These are phyloP conservation scores for Calonectria crousiana DNA, from an alignment of 2,329 filamentous ascomycete species.

Conservation along the genomic window DNA sequence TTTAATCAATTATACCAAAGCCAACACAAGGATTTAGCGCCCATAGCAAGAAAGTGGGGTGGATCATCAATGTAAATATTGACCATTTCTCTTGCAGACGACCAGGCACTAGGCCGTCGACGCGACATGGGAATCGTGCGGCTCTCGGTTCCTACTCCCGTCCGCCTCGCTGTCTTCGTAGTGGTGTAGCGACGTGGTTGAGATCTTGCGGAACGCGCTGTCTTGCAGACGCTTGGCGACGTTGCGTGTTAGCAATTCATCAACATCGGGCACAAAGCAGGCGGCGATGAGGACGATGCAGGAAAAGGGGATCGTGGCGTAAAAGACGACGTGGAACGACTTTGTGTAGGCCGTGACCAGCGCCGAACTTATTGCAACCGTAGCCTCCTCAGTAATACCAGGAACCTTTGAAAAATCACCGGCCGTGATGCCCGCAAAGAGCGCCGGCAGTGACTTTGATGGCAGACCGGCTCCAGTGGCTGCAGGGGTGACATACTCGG, in stretches of 20 bases:
- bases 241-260: constrained; percentile 56
- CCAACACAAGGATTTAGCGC: not conserved
- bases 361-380: constrained; percentile 48
- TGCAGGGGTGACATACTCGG: constrained; percentile 49
- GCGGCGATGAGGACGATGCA: constrained; percentile 53
- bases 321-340: constrained; percentile 60
- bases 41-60: too few species aligned
- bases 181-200: constrained; percentile 9
- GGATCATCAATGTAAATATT: too few species aligned
- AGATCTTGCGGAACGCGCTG: constrained; percentile 23
- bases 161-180: not conserved
- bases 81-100: not conserved
- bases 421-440: constrained; percentile 49
- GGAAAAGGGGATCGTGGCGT: constrained; percentile 54
- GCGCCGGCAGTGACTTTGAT: constrained; percentile 43
- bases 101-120: not conserved
- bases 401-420: constrained; percentile 49
- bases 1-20: not conserved
- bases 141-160: not conserved
- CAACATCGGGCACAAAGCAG: constrained; percentile 55
- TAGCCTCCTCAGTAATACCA: constrained; percentile 50
- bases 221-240: constrained; percentile 58
- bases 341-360: constrained; percentile 55
- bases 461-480: constrained; percentile 53
- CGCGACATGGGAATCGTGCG: not conserved